Evolutionary conservation across 352 stramenopile genomes (phyloP), one percentile per base, ranked within the genome.

Genomic region (Phytopythium montanum): DNA sequence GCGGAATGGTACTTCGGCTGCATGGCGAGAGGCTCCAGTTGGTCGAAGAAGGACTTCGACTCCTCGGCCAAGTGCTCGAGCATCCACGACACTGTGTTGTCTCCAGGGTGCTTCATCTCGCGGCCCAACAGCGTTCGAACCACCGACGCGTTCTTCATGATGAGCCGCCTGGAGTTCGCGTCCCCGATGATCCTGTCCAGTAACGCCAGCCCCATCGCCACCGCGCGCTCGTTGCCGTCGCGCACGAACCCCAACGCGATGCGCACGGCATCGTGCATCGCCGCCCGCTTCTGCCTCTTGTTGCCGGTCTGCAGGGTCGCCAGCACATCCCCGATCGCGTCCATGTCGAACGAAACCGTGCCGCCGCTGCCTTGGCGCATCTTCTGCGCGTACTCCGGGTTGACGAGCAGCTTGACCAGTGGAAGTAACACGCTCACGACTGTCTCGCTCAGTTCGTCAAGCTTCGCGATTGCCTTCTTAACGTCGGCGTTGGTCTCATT

Each of bases 211-310:
- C 44, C 44, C 9, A 14, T 51, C 10, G 6, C 5, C 21, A 10
- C 7, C 1, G 44, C 44, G 25, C 26, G 9, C 3, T 33, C 10
- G 44, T 51, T 51, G 3, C 44, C 44, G 14, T 51, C 44, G 25
- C 44, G 21, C 44, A 51, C 44, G n/a, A 51, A 51, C 4, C 19
- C 44, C 21, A 51, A n/a, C 21, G 44, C 44, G 14, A 51, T 51
- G 2, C 10, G 21, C 3, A 51, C 44, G 9, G 26, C 14, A 5
- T 10, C 6, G 44, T 10, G 21, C 4, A 18, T n/a, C 10, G 44
- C 44, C 21, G 25, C 25, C 44, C 21, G 10, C 21, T 51, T 51
- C 4, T 18, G 21, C 23, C 9, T 19, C 9, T n/a, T 3, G 10
- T 1, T 51, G 10, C 44, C 25, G 44, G 21, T 16, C 5, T 12